Conservation (phyloP, 176 grass and related monocot genomes). For the Oryza nivara region DNA sequence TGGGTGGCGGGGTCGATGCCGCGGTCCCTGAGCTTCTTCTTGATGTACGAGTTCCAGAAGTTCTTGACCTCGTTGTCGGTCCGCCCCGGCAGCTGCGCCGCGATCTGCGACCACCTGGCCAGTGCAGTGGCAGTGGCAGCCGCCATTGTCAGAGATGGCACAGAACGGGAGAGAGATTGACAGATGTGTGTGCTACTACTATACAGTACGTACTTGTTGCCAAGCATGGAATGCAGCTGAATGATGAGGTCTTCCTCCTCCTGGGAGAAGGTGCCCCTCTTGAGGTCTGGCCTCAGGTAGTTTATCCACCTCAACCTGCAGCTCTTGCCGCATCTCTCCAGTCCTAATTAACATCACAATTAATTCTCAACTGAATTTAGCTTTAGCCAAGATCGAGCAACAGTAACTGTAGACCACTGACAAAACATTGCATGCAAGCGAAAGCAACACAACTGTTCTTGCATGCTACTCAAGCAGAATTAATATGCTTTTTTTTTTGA, state of each 20-base stretch:
- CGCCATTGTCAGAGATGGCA: background rate
- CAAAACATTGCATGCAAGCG: background rate
- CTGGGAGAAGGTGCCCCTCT: constrained; percentile 75
- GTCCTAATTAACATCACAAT: constrained; percentile 27
- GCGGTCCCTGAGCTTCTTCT: constrained; percentile 70
- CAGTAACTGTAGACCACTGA: background rate
- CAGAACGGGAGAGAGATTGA: background rate
- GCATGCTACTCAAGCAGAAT: background rate
- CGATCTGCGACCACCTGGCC: constrained; percentile 83
- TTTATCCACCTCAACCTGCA: constrained; percentile 88
- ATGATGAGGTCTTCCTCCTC: constrained; percentile 81
- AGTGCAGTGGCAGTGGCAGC: background rate
- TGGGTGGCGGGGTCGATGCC: constrained; percentile 80
- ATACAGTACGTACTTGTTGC: constrained; percentile 56
- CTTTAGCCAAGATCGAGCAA: too few species aligned
- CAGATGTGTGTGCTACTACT: too few species aligned
- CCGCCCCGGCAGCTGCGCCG: constrained; percentile 76
- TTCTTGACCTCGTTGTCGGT: constrained; percentile 99
- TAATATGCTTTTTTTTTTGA: too few species aligned
- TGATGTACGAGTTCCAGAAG: constrained; percentile 94
- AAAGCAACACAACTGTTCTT: background rate
- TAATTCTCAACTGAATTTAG: background rate
- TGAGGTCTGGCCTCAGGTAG: constrained; percentile 83
- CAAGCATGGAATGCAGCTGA: constrained; percentile 70
- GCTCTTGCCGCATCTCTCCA: constrained; percentile 85